A percentile compares a stretch with the other conserved stretches of the same genome.
Conservation (phyloP, 371 early-diverging fungal genomes). For the Circinella minor region DNA sequence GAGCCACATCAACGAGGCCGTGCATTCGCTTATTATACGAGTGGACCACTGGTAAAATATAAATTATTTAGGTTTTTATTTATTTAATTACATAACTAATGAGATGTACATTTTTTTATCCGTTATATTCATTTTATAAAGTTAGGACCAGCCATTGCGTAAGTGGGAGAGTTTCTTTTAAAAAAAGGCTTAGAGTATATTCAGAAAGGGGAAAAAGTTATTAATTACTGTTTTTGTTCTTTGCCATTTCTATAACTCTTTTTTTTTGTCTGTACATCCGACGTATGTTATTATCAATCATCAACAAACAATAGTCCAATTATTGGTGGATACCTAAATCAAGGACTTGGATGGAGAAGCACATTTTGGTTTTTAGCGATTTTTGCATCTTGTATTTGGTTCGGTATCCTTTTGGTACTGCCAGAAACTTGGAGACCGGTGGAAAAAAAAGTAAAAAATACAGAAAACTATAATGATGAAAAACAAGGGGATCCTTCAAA, state of each 20-base stretch:
- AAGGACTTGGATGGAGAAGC: constrained; percentile 52
- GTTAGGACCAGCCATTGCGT: constrained; percentile 29
- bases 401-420: constrained; percentile 36
- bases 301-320: constrained; percentile 38
- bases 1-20: constrained; percentile 46
- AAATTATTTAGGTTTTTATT: too few species aligned
- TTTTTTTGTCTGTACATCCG: too few species aligned
- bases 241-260: too few species aligned
- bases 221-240: too few species aligned
- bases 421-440: constrained; percentile 44
- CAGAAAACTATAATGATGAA: neutral
- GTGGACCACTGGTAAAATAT: constrained; percentile 32
- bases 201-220: too few species aligned
- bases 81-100: too few species aligned
- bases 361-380: constrained; percentile 46
- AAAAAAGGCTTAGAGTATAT: neutral
- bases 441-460: neutral
- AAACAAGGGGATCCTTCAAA: neutral
- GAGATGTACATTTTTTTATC: too few species aligned
- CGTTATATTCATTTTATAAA: too few species aligned
- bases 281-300: too few species aligned
- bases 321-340: constrained; percentile 51
- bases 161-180: constrained; percentile 21
- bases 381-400: constrained; percentile 38
- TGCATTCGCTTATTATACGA: constrained; percentile 47